phyloP scores from a whole-genome alignment of 2,329 filamentous ascomycete species.

The Neobulgaria alba region DNA sequence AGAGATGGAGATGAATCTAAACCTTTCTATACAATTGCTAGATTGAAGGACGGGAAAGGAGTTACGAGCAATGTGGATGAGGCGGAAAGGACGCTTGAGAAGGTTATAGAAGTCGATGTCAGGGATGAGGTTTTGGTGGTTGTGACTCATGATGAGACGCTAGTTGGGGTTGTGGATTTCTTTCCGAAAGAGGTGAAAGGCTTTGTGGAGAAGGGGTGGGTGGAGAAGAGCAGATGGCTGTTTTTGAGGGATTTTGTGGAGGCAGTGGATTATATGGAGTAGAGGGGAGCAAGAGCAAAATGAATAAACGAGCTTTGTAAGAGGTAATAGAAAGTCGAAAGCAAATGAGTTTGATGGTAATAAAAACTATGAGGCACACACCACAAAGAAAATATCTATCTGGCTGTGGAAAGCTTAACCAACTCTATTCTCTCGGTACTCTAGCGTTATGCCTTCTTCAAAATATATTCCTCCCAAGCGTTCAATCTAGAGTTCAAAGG shows the following conservation, averaged over 20 bases:
- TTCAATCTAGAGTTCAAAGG: no score
- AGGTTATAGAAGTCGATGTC: slow-evolving; percentile 37
- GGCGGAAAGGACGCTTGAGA: slow-evolving; percentile 32
- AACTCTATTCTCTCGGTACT: no score
- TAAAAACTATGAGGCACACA: no score
- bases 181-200: slow-evolving; percentile 39
- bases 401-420: no score
- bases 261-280: neutral
- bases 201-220: slow-evolving; percentile 37
- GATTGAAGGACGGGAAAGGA: neutral
- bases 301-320: no score
- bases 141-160: slow-evolving; percentile 37
- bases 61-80: neutral
- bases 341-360: no score
- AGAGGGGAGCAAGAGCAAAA: no score
- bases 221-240: slow-evolving; percentile 35
- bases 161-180: slow-evolving; percentile 35
- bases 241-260: slow-evolving; percentile 39
- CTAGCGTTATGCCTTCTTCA: no score
- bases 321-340: no score
- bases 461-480: no score
- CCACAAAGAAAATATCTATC: no score
- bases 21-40: neutral
- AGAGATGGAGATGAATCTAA: neutral
- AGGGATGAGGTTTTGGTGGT: slow-evolving; percentile 35